Percentiles rank a stretch among this genome's conserved stretches.
Conservation (phyloP, 768 basidiomycete genomes). For the Lentinula guzmanii region DNA sequence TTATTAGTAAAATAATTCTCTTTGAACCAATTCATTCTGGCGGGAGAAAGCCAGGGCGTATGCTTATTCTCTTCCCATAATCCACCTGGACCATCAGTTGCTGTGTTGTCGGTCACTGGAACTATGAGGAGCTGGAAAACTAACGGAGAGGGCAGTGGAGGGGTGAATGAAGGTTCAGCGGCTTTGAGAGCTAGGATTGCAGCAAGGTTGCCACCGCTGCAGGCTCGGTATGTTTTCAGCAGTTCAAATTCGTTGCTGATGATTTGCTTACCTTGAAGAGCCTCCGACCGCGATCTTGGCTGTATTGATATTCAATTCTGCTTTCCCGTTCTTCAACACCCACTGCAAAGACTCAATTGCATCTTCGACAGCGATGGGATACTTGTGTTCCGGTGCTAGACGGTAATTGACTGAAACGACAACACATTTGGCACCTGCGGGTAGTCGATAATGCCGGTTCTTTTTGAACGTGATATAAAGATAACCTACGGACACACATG, state of each 20-base stretch:
- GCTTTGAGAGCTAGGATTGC: constrained; percentile 63
- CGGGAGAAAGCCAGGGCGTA: constrained; percentile 54
- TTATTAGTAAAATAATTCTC: constrained; percentile 61
- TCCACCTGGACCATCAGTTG: constrained; percentile 27
- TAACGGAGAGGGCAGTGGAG: constrained; percentile 39
- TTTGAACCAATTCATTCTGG: constrained; percentile 72
- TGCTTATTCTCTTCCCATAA: constrained; percentile 54
- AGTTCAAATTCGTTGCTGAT: not conserved
- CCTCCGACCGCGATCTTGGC: constrained; percentile 65
- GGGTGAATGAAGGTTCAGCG: constrained; percentile 25
- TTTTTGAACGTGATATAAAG: not conserved
- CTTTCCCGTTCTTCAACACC: constrained; percentile 44
- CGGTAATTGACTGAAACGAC: constrained; percentile 67
- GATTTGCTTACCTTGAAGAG: constrained; percentile 50
- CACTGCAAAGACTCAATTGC: constrained; percentile 62
- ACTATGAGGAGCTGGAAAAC: constrained; percentile 63
- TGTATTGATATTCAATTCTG: constrained; percentile 40
- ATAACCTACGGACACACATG: constrained; percentile 46
- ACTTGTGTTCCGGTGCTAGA: constrained; percentile 64
- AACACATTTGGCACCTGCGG: constrained; percentile 51
- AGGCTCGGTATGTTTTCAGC: not conserved
- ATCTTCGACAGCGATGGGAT: constrained; percentile 68
- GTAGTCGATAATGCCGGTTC: not conserved
- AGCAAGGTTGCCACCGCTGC: constrained; percentile 69
- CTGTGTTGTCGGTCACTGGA: constrained; percentile 71